Percentiles rank a stretch among this genome's conserved stretches.
phyloP scores from a whole-genome alignment of 768 basidiomycete genomes.

The Pulveroboletus sp. region DNA sequence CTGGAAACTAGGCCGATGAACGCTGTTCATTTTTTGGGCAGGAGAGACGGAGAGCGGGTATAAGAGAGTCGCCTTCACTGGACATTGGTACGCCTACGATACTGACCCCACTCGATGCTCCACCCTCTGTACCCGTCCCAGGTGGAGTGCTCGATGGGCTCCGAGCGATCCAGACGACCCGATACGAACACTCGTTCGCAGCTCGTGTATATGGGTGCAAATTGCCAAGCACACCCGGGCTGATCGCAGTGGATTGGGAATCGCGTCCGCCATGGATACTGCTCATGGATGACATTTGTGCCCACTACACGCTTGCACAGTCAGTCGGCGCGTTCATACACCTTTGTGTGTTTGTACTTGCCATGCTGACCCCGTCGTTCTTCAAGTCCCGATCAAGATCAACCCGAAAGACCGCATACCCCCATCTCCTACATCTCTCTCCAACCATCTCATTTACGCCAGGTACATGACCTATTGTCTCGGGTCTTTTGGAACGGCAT shows the following conservation, averaged over 20 bases:
- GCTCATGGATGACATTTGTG: slow-evolving; percentile 66
- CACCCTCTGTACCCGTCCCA: slow-evolving; percentile 23
- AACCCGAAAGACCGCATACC: slow-evolving; percentile 35
- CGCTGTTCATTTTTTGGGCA: background rate
- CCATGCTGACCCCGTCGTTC: slow-evolving; percentile 1
- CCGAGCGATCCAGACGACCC: slow-evolving; percentile 54
- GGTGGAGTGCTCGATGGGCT: slow-evolving; percentile 46
- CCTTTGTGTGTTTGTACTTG: background rate
- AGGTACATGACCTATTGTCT: slow-evolving; percentile 66
- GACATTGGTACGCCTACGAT: slow-evolving; percentile 4
- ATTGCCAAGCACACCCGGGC: slow-evolving; percentile 22
- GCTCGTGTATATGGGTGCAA: slow-evolving; percentile 52
- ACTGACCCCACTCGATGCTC: slow-evolving; percentile 27
- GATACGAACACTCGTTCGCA: slow-evolving; percentile 60
- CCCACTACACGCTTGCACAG: slow-evolving; percentile 61
- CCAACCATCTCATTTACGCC: slow-evolving; percentile 52
- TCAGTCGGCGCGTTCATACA: slow-evolving; percentile 23
- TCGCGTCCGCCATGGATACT: slow-evolving; percentile 67
- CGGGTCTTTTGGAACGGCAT: slow-evolving; percentile 76
- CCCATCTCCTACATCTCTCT: slow-evolving; percentile 65
- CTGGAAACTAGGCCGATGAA: background rate
- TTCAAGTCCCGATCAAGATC: slow-evolving; percentile 52
- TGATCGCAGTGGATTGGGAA: slow-evolving; percentile 70
- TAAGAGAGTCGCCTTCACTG: background rate
- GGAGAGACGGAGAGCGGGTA: slow-evolving; percentile 20